Evolutionary conservation across 495 filamentous ascomycete genomes (phyloP), one percentile per base, ranked within the genome.

Genomic region (Staphylotrichum tortipilum): DNA sequence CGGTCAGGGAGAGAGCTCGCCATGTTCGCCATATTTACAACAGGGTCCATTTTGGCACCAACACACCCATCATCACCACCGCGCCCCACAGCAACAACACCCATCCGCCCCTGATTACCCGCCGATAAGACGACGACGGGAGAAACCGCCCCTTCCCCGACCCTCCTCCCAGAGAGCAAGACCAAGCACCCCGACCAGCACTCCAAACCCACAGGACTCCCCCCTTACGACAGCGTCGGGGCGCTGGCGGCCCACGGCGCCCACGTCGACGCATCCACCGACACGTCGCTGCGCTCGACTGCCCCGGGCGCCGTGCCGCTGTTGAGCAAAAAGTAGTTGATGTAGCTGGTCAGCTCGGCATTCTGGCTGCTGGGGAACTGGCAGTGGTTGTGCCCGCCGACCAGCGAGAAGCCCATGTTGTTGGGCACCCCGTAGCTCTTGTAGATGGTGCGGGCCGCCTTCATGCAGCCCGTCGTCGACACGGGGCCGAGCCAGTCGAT

Each of bases 401-500:
- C 63, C 44, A 75, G 68, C 18, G 74, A 74, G 64, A 74, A 78
- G 14, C 77, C 78, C 69, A 79, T 75, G 63, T 73, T 69, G 51
- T 65, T 68, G 37, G 69, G 60, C 0, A 65, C 71, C 34, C 77
- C 76, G 24, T 72, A 59, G 14, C 70, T 70, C 62, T 77, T 67
- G 64, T 78, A 81, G 52, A 74, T 68, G 39, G 66, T 48, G 37
- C 70, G 68, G 4, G 64, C 78, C 18, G 73, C 73, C 63, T 69
- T 71, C 78, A 78, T 77, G 69, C 76, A 79, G 26, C 63, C 77
- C 8, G 71, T 76, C 31, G 71, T 74, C 51, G 62, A 62, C 36
- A 70, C 68, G 49, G 74, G 72, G 39, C 74, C 74, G 15, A 78
- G 66, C 75, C 75, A 78, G 60, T 77, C 72, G 55, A 77, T 77